Conservation (phyloP, 352 stramenopile species). For the Phytopythium vexans region DNA sequence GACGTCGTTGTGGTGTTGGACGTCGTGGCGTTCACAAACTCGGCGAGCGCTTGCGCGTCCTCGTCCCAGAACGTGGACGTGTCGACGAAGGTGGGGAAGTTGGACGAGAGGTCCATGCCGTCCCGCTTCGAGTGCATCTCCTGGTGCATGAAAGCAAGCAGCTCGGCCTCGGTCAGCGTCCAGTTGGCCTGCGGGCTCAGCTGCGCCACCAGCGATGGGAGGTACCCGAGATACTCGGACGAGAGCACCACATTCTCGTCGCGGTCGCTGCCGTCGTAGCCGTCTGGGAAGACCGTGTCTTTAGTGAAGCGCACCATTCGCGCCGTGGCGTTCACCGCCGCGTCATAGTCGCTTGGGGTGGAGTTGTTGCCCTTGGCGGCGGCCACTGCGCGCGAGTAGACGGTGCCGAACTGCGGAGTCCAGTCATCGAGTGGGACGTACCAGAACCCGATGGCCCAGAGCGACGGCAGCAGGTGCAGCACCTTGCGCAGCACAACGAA, state of each 20-base stretch:
- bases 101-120: constrained; percentile 43
- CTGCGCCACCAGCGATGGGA: constrained; percentile 34
- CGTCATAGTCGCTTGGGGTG: constrained; percentile 17
- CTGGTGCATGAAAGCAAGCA: constrained; percentile 53
- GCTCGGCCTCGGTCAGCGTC: constrained; percentile 24
- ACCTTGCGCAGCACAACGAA: constrained; percentile 22
- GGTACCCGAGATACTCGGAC: constrained; percentile 29
- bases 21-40: constrained; percentile 11
- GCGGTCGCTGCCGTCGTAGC: constrained; percentile 26
- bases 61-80: constrained; percentile 40
- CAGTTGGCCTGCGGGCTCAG: constrained; percentile 23
- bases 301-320: constrained; percentile 68
- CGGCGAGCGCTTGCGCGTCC: constrained; percentile 27
- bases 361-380: constrained; percentile 19
- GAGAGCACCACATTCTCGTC: constrained; percentile 15
- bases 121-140: constrained; percentile 54
- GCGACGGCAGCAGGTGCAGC: constrained; percentile 31
- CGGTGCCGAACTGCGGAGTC: constrained; percentile 22
- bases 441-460: constrained; percentile 56
- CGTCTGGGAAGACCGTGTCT: constrained; percentile 49
- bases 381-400: constrained; percentile 25
- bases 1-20: neutral
- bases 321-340: constrained; percentile 46
- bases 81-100: constrained; percentile 51
- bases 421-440: constrained; percentile 37